Evolutionary conservation across 208 protist species (phyloP).

Genomic region (Herpetomonas samuelpessoai): DNA sequence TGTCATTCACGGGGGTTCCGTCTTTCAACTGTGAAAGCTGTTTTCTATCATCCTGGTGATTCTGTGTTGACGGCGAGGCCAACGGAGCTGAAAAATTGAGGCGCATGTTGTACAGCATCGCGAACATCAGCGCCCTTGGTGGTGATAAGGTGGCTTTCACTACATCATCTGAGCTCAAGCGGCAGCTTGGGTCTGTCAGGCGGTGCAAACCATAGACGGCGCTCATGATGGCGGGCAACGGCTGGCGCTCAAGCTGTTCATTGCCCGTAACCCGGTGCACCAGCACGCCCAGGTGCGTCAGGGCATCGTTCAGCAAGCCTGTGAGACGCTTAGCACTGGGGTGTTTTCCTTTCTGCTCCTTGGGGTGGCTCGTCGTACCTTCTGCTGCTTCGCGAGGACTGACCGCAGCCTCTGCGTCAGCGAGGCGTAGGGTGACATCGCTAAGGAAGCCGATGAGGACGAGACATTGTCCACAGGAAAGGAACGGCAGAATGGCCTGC

Average conservation of each 20-base stretch:
- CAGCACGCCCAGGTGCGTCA: conserved; percentile 15
- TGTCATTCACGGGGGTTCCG: too few species aligned
- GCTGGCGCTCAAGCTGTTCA: conserved; percentile 66
- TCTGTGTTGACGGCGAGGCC: too few species aligned
- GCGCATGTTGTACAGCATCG: conserved; percentile 49
- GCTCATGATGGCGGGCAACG: conserved; percentile 51
- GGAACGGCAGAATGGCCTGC: conserved; percentile 17
- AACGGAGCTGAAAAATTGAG: neutral
- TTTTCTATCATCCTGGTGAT: too few species aligned
- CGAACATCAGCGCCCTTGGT: conserved; percentile 49
- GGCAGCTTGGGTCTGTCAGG: conserved; percentile 14
- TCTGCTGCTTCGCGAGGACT: neutral
- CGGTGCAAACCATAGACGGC: conserved; percentile 57
- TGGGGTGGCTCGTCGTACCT: too few species aligned
- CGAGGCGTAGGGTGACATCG: conserved; percentile 41
- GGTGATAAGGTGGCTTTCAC: conserved; percentile 16
- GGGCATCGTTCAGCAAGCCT: neutral
- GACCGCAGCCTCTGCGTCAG: neutral
- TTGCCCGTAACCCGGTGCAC: conserved; percentile 20
- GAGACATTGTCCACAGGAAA: conserved; percentile 76
- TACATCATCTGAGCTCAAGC: conserved; percentile 10
- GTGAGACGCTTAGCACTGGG: neutral
- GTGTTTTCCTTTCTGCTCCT: too few species aligned
- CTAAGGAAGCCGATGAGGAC: conserved; percentile 68
- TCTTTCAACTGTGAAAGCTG: too few species aligned